Evolutionary conservation across 2,329 filamentous ascomycete genomes (phyloP), one percentile per base, ranked within the genome.

Genomic region (Dactylellina haptotyla): DNA sequence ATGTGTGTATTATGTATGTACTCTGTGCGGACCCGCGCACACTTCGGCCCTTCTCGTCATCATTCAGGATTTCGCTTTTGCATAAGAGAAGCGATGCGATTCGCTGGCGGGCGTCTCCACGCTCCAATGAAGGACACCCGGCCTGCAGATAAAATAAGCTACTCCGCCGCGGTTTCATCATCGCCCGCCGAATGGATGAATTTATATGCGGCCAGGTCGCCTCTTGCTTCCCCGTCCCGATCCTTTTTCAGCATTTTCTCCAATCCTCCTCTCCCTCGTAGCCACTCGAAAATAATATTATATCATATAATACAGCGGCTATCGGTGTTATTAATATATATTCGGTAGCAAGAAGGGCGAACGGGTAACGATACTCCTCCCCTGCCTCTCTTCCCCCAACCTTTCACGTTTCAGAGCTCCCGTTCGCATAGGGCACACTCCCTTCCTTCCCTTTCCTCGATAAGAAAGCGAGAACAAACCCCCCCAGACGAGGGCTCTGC

Each of bases 351-450:
- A 25, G 50, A 64, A n/a, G n/a, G 50, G 39, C 37, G 48, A 54
- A 23, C 48, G 18, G 39, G 18, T 45, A 53, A 25, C 41, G 18
- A 4, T 20, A 46, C n/a, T n/a, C 30, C 14, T 10, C 54, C 56
- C 53, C 37, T 57, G 34, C 23, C 20, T 43, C 25, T 43, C 53
- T 57, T 43, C 18, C 62, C 25, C 37, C 14, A 41, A 37, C 51
- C 18, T 28, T 57, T 66, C 39, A 69, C 56, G 64, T 69, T 69
- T 69, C 64, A 69, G 57, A 53, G 26, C 39, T 48, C 34, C 18
- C 28, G 26, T 23, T 41, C 26, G n/a, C n/a, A n/a, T n/a, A n/a
- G n/a, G n/a, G n/a, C n/a, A n/a, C n/a, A n/a, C n/a, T n/a, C n/a
- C n/a, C 20, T 37, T 45, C 54, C 16, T 69, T 12, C 41, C 30